Base-by-base conservation (phyloP, 192 early-diverging fungal species). In the Thamnidium elegans region DNA sequence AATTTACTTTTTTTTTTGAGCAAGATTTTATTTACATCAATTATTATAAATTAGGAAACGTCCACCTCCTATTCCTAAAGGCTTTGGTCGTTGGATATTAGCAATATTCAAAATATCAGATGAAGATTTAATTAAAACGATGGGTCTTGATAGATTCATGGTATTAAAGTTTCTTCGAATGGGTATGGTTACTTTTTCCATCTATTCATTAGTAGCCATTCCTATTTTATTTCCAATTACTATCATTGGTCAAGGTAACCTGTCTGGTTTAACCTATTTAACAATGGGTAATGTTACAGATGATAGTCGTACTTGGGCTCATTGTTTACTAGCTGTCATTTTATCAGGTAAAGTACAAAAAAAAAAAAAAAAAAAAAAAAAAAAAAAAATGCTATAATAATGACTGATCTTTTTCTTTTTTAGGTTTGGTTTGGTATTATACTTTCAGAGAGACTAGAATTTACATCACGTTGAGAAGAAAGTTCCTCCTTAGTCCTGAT, bases 101-200 rank as follows among this genome's bases (percentile, higher is more conserved):
- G 75, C 84, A 0, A 62, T 81, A 7, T 69, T 90, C n/a, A 71
- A 65, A 3, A 78, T 76, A 26, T 69, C 78, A 8, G 85, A 90
- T 44, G 75, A 71, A 7, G 76, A 81, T 1, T 64, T 90, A 19
- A 81, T 89, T 39, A 45, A 64, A 13, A 78, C 75, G 8, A 80
- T 81, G 4, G 88, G 90, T 0, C 76, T 91, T 8, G 92, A 94
- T 72, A 80, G 88, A 0, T 96, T 86, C 68, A 90, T 92, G 81
- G 84, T 89, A 62, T 64, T 96, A 47, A 83, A 85, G 26, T 90
- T 88, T 55, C 80, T 90, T 44, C 81, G 87, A 19, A 76, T 85
- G 51, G 81, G 84, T 53, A 81, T 88, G 39, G 76, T 84, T 0
- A 71, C 92, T 45, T 94, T 94, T 70, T 34, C 56, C 14, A 63